Conservation (phyloP, 768 basidiomycete genomes). For the Suillus subalutaceus region DNA sequence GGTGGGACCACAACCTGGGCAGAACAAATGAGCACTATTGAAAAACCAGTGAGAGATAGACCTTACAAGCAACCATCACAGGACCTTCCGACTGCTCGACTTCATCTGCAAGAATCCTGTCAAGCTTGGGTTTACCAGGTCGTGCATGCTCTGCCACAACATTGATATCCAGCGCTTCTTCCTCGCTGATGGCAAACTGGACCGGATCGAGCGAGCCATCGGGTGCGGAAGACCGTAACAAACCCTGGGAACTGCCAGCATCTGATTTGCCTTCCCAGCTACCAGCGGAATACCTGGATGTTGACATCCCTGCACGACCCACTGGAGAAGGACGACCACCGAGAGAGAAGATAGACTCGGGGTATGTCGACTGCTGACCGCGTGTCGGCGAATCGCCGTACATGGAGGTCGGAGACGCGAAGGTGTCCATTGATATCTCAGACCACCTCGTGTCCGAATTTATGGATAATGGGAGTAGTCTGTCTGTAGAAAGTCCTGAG, state of each 20-base stretch:
- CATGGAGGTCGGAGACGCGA: constrained; percentile 14
- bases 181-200: constrained; percentile 52
- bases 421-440: constrained; percentile 19
- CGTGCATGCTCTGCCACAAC: constrained; percentile 63
- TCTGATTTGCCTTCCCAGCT: constrained; percentile 15
- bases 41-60: constrained; percentile 8
- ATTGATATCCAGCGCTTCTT: constrained; percentile 62
- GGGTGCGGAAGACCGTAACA: constrained; percentile 2
- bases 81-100: constrained; percentile 55
- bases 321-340: constrained; percentile 10
- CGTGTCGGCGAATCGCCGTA: constrained; percentile 14
- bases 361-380: constrained; percentile 4
- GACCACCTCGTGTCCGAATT: constrained; percentile 21
- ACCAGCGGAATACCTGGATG: background rate
- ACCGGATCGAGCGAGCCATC: constrained; percentile 5
- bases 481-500: constrained; percentile 24
- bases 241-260: constrained; percentile 3
- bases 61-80: constrained; percentile 72
- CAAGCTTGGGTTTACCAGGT: constrained; percentile 68
- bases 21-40: background rate
- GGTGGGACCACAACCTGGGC: constrained; percentile 71
- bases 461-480: constrained; percentile 22
- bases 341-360: constrained; percentile 12
- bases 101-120: constrained; percentile 66
- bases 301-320: background rate